phyloP scores from a whole-genome alignment of 2,329 filamentous ascomycete species.

The Colletotrichum eremochloae region DNA sequence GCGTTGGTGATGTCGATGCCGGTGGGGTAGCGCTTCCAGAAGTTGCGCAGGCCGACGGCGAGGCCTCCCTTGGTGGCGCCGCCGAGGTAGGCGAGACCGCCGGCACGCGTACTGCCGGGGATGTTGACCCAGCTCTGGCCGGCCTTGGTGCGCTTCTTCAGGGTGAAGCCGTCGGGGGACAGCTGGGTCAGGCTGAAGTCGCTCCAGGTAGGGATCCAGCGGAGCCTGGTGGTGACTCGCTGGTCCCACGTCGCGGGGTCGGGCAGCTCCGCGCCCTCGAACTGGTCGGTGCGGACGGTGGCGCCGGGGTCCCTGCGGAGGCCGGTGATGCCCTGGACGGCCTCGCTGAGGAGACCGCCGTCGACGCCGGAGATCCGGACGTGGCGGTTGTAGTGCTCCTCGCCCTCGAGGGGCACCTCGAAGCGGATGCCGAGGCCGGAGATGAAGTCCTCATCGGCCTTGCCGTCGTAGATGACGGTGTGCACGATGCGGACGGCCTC shows the following conservation, averaged over 20 bases:
- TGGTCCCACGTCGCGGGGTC: conserved; percentile 61
- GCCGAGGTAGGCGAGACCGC: conserved; percentile 71
- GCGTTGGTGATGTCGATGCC: conserved; percentile 68
- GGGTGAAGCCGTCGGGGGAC: conserved; percentile 70
- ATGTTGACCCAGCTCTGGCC: conserved; percentile 71
- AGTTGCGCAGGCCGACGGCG: conserved; percentile 69
- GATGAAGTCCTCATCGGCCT: conserved; percentile 64
- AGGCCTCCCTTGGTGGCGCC: conserved; percentile 69
- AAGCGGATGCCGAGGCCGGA: conserved; percentile 68
- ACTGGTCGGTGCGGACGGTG: conserved; percentile 63
- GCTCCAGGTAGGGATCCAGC: conserved; percentile 71
- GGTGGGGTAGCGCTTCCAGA: conserved; percentile 74
- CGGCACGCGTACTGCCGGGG: conserved; percentile 67
- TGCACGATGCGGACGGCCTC: conserved; percentile 68
- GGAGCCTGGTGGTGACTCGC: conserved; percentile 59
- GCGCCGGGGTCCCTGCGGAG: conserved; percentile 67
- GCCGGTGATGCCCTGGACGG: conserved; percentile 71
- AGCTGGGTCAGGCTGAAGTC: conserved; percentile 70
- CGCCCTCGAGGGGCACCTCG: conserved; percentile 64
- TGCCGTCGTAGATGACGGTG: conserved; percentile 67
- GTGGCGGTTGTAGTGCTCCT: conserved; percentile 70
- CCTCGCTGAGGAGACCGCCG: conserved; percentile 69
- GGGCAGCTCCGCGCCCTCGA: conserved; percentile 60
- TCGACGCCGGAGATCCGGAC: conserved; percentile 67
- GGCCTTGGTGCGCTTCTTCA: conserved; percentile 71